Base-by-base conservation (phyloP, 1,139 yeast species). In the Pichia sp. region DNA sequence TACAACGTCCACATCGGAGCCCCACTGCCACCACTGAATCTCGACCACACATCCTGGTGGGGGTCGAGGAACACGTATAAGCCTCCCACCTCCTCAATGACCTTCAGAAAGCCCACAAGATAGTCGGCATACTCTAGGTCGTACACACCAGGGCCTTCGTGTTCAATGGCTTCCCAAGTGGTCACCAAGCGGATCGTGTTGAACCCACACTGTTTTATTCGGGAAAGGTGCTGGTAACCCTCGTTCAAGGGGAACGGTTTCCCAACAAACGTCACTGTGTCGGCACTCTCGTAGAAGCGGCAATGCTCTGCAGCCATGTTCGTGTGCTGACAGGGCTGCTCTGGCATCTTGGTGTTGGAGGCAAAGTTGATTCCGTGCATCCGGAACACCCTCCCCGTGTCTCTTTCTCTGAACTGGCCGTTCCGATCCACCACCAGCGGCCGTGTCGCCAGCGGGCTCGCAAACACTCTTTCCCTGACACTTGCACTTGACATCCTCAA, bases 1-100 rank as follows among this genome's bases (percentile, higher is more conserved):
- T 87, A 85, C n/a, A 89, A 70, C 0, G 97, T 90, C 98, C 98
- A 91, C 68, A 88, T 62, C 0, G 98, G 97, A 5, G 97, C 96
- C 19, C 98, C 98, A 54, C 91, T 84, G 1, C 98, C 98, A n/a
- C 98, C 97, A 18, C 83, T 74, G 64, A 75, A 87, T 49, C 97
- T 73, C 6, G 95, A 85, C 98, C 98, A 91, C 16, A 86, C 95
- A 66, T 91, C 98, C 66, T 91, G 98, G 66, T 91, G 98, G 2
- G 95, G 87, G 62, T 91, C 97, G 55, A 91, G 65, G 60, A 87
- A 82, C 6, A 90, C 91, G 63, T 87, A 87, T 19, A 91, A 69
- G 0, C 96, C 96, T 0, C 88, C 90, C 37, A 82, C 72, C 8
- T 75, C 66, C 49, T 80, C 76, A 19, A 88, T 76, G 9, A 82